These are phyloP conservation scores for Mycena filopes DNA, from an alignment of 768 basidiomycete species.

Conservation along the genomic window DNA sequence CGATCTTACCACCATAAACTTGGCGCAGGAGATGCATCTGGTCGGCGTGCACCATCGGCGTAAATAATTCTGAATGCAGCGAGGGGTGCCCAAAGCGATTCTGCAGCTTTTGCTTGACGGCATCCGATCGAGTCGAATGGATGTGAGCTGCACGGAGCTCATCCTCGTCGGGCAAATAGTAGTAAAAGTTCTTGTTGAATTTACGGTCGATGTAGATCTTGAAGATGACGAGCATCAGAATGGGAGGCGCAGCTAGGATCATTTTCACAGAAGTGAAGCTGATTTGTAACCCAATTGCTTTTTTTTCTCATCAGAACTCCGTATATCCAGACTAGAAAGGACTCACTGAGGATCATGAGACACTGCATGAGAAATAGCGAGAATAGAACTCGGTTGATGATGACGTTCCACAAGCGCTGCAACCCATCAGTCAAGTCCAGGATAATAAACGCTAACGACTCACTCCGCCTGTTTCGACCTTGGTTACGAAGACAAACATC, in stretches of 20 bases:
- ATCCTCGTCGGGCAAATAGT: conserved; percentile 73
- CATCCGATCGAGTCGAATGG: conserved; percentile 70
- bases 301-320: no score
- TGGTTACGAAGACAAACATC: conserved; percentile 83
- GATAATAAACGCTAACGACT: conserved; percentile 34
- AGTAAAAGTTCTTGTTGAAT: conserved; percentile 71
- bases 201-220: conserved; percentile 74
- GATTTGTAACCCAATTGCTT: conserved; percentile 80
- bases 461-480: conserved; percentile 86
- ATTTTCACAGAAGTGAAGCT: conserved; percentile 68
- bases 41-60: conserved; percentile 69
- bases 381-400: conserved; percentile 78
- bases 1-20: conserved; percentile 28
- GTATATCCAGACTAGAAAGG: no score
- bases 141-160: conserved; percentile 71
- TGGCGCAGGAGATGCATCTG: conserved; percentile 26
- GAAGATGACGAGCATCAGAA: conserved; percentile 73
- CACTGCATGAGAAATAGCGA: conserved; percentile 80
- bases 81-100: conserved; percentile 89
- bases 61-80: conserved; percentile 74
- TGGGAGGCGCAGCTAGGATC: conserved; percentile 76
- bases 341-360: conserved; percentile 78
- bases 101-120: conserved; percentile 68
- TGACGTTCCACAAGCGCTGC: conserved; percentile 82
- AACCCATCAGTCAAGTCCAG: conserved; percentile 12